These are phyloP conservation scores for Rhododendron griersonianum DNA, from an alignment of 148 eudicot genomes.

Conservation along the genomic window DNA sequence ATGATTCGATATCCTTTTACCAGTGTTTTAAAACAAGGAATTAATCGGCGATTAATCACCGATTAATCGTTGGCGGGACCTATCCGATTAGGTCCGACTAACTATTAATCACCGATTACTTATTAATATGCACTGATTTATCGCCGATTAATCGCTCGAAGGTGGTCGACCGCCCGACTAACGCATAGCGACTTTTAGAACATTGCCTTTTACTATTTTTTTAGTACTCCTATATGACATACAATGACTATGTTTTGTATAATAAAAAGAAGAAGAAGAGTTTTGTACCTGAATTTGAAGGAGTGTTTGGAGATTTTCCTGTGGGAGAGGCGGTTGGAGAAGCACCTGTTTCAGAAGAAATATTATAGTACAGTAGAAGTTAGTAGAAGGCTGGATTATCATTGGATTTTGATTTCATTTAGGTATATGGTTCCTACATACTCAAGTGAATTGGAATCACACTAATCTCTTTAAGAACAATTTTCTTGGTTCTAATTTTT, in stretches of 20 bases:
- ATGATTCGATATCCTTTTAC: neutral
- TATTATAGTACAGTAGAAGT: neutral
- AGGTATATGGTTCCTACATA: neutral
- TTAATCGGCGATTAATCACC: too few species aligned
- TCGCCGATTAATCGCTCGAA: too few species aligned
- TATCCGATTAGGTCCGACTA: too few species aligned
- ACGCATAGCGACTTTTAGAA: too few species aligned
- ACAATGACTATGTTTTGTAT: neutral
- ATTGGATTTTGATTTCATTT: neutral
- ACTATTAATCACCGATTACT: too few species aligned
- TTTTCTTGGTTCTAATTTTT: too few species aligned
- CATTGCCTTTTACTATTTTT: neutral
- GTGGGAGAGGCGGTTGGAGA: slow-evolving; percentile 36
- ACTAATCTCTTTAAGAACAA: too few species aligned
- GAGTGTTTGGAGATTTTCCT: slow-evolving; percentile 24
- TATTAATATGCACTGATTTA: too few species aligned
- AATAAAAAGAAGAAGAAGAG: neutral
- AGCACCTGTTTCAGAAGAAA: slow-evolving; percentile 28
- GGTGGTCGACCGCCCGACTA: too few species aligned
- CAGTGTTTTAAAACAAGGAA: too few species aligned
- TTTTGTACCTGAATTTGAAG: slow-evolving; percentile 17
- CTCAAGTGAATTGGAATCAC: too few species aligned
- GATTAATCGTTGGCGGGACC: too few species aligned
- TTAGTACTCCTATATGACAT: neutral
- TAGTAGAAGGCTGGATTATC: neutral